These are phyloP conservation scores for Cystobasidium slooffiae DNA, from an alignment of 1,284 basidiomycete genomes.

Conservation along the genomic window DNA sequence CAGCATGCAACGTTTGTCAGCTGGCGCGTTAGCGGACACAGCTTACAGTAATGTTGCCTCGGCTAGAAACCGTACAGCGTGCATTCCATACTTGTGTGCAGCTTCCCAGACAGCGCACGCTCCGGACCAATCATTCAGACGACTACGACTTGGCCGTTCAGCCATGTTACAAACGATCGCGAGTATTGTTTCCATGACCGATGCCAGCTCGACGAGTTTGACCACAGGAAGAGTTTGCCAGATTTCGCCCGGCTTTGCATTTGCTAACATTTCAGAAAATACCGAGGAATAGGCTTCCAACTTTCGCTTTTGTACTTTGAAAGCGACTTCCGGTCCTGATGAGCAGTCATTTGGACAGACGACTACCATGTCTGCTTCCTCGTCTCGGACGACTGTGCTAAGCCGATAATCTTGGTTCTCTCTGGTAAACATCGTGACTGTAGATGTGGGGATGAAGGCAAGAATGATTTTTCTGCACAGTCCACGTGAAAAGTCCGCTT, in stretches of 20 bases:
- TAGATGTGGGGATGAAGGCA: too few species aligned
- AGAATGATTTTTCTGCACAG: too few species aligned
- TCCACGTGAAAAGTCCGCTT: too few species aligned
- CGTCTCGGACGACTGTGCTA: too few species aligned
- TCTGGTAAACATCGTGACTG: too few species aligned
- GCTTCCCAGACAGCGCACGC: neutral
- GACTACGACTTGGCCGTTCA: too few species aligned
- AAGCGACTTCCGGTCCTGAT: neutral
- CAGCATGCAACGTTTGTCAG: too few species aligned
- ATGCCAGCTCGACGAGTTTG: neutral
- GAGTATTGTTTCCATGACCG: neutral
- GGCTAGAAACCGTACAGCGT: neutral
- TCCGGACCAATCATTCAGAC: neutral
- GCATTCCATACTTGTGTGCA: neutral
- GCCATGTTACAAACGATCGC: too few species aligned
- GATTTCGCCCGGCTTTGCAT: neutral
- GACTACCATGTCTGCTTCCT: neutral
- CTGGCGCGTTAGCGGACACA: too few species aligned
- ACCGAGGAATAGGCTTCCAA: neutral
- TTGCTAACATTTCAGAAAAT: neutral
- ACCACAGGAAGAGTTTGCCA: neutral
- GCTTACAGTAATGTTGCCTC: neutral
- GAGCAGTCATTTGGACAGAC: too few species aligned
- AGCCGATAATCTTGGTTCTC: too few species aligned
- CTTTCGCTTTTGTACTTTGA: neutral